phyloP scores from a whole-genome alignment of 106 monocot genomes.

The Allium sativum region DNA sequence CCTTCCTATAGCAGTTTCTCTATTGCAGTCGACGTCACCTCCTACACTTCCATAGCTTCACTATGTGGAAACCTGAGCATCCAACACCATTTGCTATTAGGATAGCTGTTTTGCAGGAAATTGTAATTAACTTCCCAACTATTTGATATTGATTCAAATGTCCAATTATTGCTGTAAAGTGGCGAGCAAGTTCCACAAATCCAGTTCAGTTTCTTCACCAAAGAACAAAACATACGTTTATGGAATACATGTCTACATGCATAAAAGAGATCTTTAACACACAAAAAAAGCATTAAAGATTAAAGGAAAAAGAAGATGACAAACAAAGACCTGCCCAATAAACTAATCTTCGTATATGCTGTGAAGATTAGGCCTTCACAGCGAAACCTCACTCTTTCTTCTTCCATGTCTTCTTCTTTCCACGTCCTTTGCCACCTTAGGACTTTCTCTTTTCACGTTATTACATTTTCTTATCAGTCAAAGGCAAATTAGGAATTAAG shows the following conservation, averaged over 20 bases:
- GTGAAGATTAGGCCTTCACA: conserved; percentile 51
- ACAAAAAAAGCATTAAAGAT: not conserved
- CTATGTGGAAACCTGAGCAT: too few species aligned
- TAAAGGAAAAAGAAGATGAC: not conserved
- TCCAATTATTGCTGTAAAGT: too few species aligned
- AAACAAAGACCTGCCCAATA: not conserved
- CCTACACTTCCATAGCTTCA: too few species aligned
- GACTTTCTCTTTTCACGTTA: conserved; percentile 4
- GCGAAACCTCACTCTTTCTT: conserved; percentile 15
- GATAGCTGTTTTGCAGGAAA: too few species aligned
- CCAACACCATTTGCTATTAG: too few species aligned
- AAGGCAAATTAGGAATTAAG: conserved; percentile 20
- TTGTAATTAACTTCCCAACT: too few species aligned
- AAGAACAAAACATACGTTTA: conserved; percentile 1
- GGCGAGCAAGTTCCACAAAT: not conserved
- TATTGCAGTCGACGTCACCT: too few species aligned
- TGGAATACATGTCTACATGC: conserved; percentile 2
- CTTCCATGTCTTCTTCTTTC: conserved; percentile 7
- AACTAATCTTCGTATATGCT: conserved; percentile 45
- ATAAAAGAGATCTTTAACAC: too few species aligned
- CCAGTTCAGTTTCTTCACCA: not conserved
- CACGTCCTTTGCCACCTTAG: not conserved
- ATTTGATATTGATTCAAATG: too few species aligned
- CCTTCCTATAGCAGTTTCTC: too few species aligned
- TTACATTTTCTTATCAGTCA: conserved; percentile 9